These are phyloP conservation scores for Plasmodium gonderi DNA, from an alignment of 169 alveolate genomes.

Conservation along the genomic window DNA sequence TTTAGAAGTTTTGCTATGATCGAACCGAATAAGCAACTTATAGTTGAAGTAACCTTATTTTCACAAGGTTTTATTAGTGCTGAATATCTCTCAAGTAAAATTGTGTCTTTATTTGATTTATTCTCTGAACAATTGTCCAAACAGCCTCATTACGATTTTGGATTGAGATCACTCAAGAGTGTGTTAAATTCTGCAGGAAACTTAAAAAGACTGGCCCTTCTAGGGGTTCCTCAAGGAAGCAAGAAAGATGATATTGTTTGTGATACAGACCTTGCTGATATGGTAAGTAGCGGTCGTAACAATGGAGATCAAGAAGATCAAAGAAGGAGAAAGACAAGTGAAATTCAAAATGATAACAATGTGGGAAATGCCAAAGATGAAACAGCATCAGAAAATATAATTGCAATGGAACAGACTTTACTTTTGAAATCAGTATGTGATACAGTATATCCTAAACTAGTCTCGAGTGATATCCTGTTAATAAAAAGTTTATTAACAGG, in stretches of 20 bases:
- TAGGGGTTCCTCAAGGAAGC: slow-evolving; percentile 79
- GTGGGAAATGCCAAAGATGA: background rate
- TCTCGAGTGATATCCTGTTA: slow-evolving; percentile 95
- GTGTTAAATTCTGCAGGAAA: slow-evolving; percentile 96
- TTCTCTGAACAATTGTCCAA: slow-evolving; percentile 93
- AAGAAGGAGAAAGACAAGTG: background rate
- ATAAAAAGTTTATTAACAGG: slow-evolving; percentile 93
- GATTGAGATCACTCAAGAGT: slow-evolving; percentile 96
- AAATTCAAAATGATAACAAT: no score
- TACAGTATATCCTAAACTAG: slow-evolving; percentile 96
- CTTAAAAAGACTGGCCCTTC: slow-evolving; percentile 90
- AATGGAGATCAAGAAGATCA: no score
- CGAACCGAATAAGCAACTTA: slow-evolving; percentile 91
- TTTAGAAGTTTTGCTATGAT: slow-evolving; percentile 95
- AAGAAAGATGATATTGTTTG: no score
- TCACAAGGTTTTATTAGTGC: slow-evolving; percentile 97
- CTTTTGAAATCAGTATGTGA: slow-evolving; percentile 94
- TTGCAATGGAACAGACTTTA: slow-evolving; percentile 92
- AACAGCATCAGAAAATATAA: slow-evolving; percentile 55
- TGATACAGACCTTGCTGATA: slow-evolving; percentile 82
- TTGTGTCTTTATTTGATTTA: slow-evolving; percentile 96
- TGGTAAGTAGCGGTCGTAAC: slow-evolving; percentile 81
- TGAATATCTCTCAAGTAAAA: slow-evolving; percentile 93
- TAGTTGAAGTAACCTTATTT: slow-evolving; percentile 94
- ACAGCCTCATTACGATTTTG: slow-evolving; percentile 99